Evolutionary conservation across 768 basidiomycete genomes (phyloP).

Genomic region (Rhizopogon vulgaris): DNA sequence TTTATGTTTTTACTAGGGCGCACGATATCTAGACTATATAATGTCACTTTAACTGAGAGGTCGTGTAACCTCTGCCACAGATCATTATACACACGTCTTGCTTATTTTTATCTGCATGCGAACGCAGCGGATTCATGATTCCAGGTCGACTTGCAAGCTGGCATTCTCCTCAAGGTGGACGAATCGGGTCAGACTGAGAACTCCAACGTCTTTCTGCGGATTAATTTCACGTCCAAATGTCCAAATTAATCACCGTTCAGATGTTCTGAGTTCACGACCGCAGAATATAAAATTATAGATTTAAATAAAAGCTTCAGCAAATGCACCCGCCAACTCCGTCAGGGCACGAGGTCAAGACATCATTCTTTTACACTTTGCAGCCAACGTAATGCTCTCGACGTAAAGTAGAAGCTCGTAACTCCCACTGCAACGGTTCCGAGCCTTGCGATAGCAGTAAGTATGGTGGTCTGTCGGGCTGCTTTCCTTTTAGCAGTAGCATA

Average conservation of each 20-base stretch:
- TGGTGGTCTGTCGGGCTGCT: conserved; percentile 60
- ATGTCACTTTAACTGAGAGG: conserved; percentile 19
- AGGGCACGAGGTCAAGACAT: conserved; percentile 19
- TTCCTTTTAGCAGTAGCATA: conserved; percentile 76
- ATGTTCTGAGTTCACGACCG: conserved; percentile 14
- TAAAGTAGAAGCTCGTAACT: conserved; percentile 34
- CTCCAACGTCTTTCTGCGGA: conserved; percentile 13
- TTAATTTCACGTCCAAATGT: conserved; percentile 27
- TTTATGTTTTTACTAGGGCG: conserved; percentile 28
- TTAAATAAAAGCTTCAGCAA: conserved; percentile 14
- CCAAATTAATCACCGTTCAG: conserved; percentile 31
- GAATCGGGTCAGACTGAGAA: conserved; percentile 11
- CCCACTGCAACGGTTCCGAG: conserved; percentile 39
- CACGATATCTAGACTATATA: conserved; percentile 30
- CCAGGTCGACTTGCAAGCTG: conserved; percentile 14
- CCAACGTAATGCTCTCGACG: conserved; percentile 16
- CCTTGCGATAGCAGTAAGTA: conserved; percentile 50
- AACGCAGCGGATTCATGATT: conserved; percentile 13
- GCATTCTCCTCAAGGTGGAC: conserved; percentile 3
- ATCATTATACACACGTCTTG: conserved; percentile 13
- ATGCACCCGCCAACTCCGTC: conserved; percentile 11
- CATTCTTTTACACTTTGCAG: conserved; percentile 12
- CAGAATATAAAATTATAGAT: conserved; percentile 10
- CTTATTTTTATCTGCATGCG: conserved; percentile 30
- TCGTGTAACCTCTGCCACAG: conserved; percentile 5